Conservation (phyloP, 139 green algal species). For the Limnomonas spitsbergensis region DNA sequence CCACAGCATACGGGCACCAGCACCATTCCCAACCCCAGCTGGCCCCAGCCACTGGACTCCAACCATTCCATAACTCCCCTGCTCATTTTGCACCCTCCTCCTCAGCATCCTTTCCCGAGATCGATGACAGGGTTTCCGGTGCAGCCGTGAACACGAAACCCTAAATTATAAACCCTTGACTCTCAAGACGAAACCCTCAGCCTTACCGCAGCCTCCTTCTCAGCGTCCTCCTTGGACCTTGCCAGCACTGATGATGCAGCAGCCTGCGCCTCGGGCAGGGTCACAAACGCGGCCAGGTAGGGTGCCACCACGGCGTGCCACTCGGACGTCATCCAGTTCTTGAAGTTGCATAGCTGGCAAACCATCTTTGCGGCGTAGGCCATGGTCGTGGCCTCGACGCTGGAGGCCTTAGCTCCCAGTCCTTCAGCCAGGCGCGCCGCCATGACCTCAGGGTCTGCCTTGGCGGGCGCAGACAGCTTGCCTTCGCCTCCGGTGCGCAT, state of each 20-base stretch:
- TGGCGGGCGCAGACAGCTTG: conserved; percentile 13
- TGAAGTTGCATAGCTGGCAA: conserved; percentile 7
- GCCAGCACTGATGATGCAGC: not conserved
- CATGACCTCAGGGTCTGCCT: conserved; percentile 15
- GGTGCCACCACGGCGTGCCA: conserved; percentile 31
- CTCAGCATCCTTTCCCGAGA: too few species aligned
- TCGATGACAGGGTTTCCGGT: too few species aligned
- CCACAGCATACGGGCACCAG: too few species aligned
- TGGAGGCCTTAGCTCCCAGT: conserved; percentile 16
- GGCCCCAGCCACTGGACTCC: too few species aligned
- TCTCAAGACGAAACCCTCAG: too few species aligned
- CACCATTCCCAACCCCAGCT: too few species aligned
- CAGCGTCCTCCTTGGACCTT: conserved; percentile 10
- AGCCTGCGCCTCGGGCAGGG: not conserved
- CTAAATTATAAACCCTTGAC: too few species aligned
- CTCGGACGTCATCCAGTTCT: not conserved
- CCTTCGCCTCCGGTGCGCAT: conserved; percentile 34
- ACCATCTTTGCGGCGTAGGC: not conserved
- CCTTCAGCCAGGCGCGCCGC: not conserved
- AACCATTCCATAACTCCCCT: too few species aligned
- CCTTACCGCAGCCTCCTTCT: conserved; percentile 18
- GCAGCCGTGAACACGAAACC: too few species aligned
- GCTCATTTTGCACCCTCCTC: too few species aligned
- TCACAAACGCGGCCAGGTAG: conserved; percentile 61
- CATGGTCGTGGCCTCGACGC: conserved; percentile 3